A percentile compares a stretch with the other conserved stretches of the same genome.
phyloP scores from a whole-genome alignment of 805 yeast genomes.

The Candida insectorum region DNA sequence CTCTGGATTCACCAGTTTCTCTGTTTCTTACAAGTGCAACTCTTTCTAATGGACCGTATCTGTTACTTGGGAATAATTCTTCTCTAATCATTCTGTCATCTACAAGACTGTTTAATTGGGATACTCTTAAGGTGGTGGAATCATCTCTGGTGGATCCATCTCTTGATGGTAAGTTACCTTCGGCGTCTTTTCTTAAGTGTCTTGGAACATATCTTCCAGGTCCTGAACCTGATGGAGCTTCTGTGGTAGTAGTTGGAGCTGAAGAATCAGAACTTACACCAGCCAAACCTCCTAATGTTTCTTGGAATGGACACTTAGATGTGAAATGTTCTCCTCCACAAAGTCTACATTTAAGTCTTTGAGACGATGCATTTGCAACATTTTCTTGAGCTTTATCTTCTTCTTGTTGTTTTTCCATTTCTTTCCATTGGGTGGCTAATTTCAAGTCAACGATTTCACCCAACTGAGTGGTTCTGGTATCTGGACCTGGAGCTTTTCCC shows the following conservation, averaged over 20 bases:
- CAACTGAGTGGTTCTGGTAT: slow-evolving; percentile 79
- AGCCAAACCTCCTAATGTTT: slow-evolving; percentile 64
- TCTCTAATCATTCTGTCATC: slow-evolving; percentile 76
- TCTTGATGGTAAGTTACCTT: slow-evolving; percentile 35
- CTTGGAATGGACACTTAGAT: slow-evolving; percentile 92
- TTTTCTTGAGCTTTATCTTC: slow-evolving; percentile 46
- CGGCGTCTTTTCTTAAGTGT: slow-evolving; percentile 44
- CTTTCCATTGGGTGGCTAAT: slow-evolving; percentile 75
- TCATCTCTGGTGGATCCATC: slow-evolving; percentile 64
- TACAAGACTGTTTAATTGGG: slow-evolving; percentile 84
- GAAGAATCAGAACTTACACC: slow-evolving; percentile 39
- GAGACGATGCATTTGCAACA: slow-evolving; percentile 35
- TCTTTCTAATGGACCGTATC: slow-evolving; percentile 67
- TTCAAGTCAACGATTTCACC: slow-evolving; percentile 81
- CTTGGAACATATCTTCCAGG: slow-evolving; percentile 41
- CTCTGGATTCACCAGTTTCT: slow-evolving; percentile 89
- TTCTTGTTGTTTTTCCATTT: slow-evolving; percentile 70
- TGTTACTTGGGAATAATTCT: slow-evolving; percentile 65
- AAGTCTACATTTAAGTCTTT: slow-evolving; percentile 69
- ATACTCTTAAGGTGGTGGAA: slow-evolving; percentile 79
- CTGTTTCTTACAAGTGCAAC: slow-evolving; percentile 83
- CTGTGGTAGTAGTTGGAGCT: slow-evolving; percentile 33
- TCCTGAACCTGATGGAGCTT: slow-evolving; percentile 14
- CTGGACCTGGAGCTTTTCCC: slow-evolving; percentile 77
- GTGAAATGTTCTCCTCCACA: slow-evolving; percentile 96